Percentiles rank a stretch among this genome's conserved stretches.
Conservation (phyloP, 2,329 filamentous ascomycete genomes). For the Aspergillus tubingensis region DNA sequence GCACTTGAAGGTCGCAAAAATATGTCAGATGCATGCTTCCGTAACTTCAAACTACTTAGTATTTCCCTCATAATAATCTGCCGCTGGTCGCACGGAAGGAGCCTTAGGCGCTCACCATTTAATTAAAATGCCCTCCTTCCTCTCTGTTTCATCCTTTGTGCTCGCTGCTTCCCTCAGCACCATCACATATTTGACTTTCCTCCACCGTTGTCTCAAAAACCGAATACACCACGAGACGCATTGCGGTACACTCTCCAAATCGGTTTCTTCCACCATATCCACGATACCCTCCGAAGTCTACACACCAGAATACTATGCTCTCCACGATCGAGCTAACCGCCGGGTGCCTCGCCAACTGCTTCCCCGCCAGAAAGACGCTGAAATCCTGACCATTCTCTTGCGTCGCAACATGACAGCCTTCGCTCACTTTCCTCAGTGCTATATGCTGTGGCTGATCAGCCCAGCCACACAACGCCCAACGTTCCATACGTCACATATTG, state of each 20-base stretch:
- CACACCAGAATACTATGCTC: conserved; percentile 20
- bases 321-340: conserved; percentile 28
- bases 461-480: conserved; percentile 21
- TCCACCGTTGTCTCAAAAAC: conserved; percentile 26
- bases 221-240: conserved; percentile 26
- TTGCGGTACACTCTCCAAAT: conserved; percentile 19
- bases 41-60: too few species aligned
- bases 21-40: too few species aligned
- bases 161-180: conserved; percentile 30
- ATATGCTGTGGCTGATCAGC: conserved; percentile 27
- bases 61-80: too few species aligned
- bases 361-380: conserved; percentile 18
- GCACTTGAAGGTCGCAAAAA: neutral
- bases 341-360: conserved; percentile 24
- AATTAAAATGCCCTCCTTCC: conserved; percentile 1
- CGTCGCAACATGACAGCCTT: conserved; percentile 39
- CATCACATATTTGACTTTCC: conserved; percentile 26
- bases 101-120: neutral
- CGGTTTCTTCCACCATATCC: conserved; percentile 19
- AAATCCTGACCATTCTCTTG: conserved; percentile 32
- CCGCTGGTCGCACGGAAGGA: neutral
- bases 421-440: conserved; percentile 35
- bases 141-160: conserved; percentile 1
- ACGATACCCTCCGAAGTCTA: conserved; percentile 27
- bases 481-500: conserved; percentile 29